These are phyloP conservation scores for Pulveroboletus sp. DNA, from an alignment of 768 basidiomycete genomes.

Conservation along the genomic window DNA sequence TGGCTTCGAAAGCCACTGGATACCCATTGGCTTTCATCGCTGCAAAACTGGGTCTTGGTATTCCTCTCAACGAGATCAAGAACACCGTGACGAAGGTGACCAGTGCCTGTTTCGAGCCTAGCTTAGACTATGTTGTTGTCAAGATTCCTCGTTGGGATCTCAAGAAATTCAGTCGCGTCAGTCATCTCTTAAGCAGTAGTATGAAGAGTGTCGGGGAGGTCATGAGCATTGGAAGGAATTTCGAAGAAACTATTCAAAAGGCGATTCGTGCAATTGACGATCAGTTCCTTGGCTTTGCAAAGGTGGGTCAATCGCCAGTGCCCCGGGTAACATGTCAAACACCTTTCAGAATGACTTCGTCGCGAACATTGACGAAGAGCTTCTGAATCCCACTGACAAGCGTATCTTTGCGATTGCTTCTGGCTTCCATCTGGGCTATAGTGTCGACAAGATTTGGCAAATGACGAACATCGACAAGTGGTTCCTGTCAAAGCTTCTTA, in stretches of 20 bases:
- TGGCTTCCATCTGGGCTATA: slow-evolving; percentile 89
- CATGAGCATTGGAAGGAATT: slow-evolving; percentile 97
- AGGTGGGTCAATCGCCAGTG: slow-evolving; percentile 41
- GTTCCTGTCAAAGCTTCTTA: slow-evolving; percentile 88
- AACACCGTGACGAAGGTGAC: slow-evolving; percentile 97
- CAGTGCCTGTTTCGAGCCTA: slow-evolving; percentile 96
- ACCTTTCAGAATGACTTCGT: slow-evolving; percentile 73
- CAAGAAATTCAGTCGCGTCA: slow-evolving; percentile 96
- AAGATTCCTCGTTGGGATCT: slow-evolving; percentile 99
- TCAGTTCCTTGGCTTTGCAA: slow-evolving; percentile 87
- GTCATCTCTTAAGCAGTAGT: slow-evolving; percentile 82
- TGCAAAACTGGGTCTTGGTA: slow-evolving; percentile 94
- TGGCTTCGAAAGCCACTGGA: slow-evolving; percentile 97
- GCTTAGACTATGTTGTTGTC: slow-evolving; percentile 94
- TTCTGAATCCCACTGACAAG: slow-evolving; percentile 93
- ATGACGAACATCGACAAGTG: slow-evolving; percentile 99
- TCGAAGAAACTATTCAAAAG: slow-evolving; percentile 98
- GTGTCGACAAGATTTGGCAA: slow-evolving; percentile 93
- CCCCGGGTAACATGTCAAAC: not conserved
- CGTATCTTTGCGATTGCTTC: slow-evolving; percentile 95
- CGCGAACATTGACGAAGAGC: slow-evolving; percentile 88
- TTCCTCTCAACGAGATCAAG: slow-evolving; percentile 96
- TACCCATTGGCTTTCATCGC: slow-evolving; percentile 98
- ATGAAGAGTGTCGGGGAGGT: slow-evolving; percentile 99
- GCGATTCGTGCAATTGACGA: slow-evolving; percentile 97